Conservation (phyloP, 2,329 filamentous ascomycete genomes). For the Epichloe sibirici region DNA sequence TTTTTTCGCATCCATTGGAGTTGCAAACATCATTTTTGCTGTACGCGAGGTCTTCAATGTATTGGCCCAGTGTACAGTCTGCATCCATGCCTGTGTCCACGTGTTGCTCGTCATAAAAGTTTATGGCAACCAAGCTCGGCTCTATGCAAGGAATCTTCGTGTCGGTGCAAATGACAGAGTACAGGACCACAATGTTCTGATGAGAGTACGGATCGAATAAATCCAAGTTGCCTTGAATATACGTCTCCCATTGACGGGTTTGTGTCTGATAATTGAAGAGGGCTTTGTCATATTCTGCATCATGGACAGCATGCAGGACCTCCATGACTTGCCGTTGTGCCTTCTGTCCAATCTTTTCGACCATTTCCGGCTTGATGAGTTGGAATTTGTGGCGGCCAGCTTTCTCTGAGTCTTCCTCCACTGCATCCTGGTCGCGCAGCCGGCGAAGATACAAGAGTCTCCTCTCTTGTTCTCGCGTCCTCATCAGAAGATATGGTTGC, state of each 20-base stretch:
- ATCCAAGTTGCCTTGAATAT: constrained; percentile 76
- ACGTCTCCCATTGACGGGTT: constrained; percentile 91
- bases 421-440: constrained; percentile 63
- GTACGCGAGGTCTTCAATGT: constrained; percentile 80
- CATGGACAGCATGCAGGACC: constrained; percentile 85
- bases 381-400: constrained; percentile 63
- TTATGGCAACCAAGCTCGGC: constrained; percentile 78
- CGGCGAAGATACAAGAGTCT: constrained; percentile 70
- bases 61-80: constrained; percentile 89
- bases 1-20: constrained; percentile 77
- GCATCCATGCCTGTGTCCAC: constrained; percentile 59
- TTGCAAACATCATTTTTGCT: constrained; percentile 66
- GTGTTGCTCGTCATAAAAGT: constrained; percentile 90
- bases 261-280: constrained; percentile 89
- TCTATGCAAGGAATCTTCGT: constrained; percentile 90
- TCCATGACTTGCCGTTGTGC: constrained; percentile 83
- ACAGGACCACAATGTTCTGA: constrained; percentile 89
- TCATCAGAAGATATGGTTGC: constrained; percentile 85
- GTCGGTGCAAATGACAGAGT: constrained; percentile 84
- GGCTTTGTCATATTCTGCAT: constrained; percentile 93
- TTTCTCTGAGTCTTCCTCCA: constrained; percentile 51
- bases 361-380: constrained; percentile 90
- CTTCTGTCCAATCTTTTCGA: constrained; percentile 68
- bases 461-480: constrained; percentile 80
- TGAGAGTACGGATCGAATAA: constrained; percentile 92